Conservation (phyloP, 805 yeast genomes). For the Isabelozyma rhagii region DNA sequence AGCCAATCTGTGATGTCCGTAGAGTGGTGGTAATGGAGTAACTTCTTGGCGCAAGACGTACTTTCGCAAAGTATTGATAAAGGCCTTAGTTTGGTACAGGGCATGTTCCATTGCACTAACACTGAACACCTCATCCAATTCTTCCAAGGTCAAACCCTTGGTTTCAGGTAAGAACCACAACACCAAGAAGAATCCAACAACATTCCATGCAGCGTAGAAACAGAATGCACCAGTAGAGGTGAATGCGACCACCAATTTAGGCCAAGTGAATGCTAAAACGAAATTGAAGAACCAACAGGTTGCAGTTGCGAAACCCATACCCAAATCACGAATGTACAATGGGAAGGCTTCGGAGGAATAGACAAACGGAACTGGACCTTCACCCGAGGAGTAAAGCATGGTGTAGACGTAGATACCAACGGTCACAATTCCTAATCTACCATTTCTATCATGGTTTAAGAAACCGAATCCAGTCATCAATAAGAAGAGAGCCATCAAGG, state of each 20-base stretch:
- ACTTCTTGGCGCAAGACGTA: slow-evolving; percentile 45
- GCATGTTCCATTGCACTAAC: slow-evolving; percentile 60
- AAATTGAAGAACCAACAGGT: slow-evolving; percentile 75
- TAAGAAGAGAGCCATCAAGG: slow-evolving; percentile 58
- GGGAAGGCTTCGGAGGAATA: slow-evolving; percentile 85
- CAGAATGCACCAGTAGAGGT: slow-evolving; percentile 85
- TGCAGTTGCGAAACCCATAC: slow-evolving; percentile 77
- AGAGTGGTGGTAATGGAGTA: slow-evolving; percentile 52
- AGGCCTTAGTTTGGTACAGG: slow-evolving; percentile 26
- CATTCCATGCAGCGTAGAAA: slow-evolving; percentile 84
- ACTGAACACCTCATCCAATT: slow-evolving; percentile 68
- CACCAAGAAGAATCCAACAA: slow-evolving; percentile 65
- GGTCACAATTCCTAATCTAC: slow-evolving; percentile 64
- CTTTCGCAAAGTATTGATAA: slow-evolving; percentile 44
- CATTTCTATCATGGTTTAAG: slow-evolving; percentile 53
- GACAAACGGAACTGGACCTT: slow-evolving; percentile 89
- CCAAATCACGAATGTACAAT: slow-evolving; percentile 72
- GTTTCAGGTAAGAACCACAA: slow-evolving; percentile 74
- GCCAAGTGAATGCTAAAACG: slow-evolving; percentile 75
- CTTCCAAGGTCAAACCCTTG: slow-evolving; percentile 64
- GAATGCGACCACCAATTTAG: slow-evolving; percentile 62
- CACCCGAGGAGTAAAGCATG: slow-evolving; percentile 75
- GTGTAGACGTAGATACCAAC: slow-evolving; percentile 74
- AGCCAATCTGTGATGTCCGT: slow-evolving; percentile 56
- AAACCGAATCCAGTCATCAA: slow-evolving; percentile 68